phyloP scores from a whole-genome alignment of 257 asterid species.

The Henckelia pumila region DNA sequence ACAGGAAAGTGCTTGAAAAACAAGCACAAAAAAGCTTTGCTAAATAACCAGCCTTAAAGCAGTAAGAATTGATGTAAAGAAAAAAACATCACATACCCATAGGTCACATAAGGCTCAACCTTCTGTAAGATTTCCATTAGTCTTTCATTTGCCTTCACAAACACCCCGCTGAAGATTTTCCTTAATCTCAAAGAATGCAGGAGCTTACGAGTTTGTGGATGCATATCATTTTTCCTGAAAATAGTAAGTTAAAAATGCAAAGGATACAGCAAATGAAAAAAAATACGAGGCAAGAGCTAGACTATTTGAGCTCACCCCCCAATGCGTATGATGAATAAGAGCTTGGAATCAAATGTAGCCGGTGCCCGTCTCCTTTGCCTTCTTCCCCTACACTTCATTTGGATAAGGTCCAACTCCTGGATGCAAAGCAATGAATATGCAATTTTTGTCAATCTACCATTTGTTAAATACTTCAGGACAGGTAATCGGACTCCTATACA shows the following conservation, averaged over 20 bases:
- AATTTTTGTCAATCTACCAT: background rate
- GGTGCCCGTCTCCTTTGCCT: slow-evolving; percentile 43
- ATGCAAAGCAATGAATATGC: slow-evolving; percentile 4
- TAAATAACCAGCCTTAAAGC: background rate
- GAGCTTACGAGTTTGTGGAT: slow-evolving; percentile 60
- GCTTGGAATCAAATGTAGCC: slow-evolving; percentile 46
- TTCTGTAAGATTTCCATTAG: slow-evolving; percentile 57
- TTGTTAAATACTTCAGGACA: background rate
- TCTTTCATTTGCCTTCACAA: slow-evolving; percentile 62
- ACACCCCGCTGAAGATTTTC: slow-evolving; percentile 69
- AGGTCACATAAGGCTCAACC: slow-evolving; percentile 89
- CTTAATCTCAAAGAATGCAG: slow-evolving; percentile 71
- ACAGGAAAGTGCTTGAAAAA: background rate
- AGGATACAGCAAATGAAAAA: background rate
- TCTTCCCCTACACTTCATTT: slow-evolving; percentile 65
- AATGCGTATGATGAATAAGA: slow-evolving; percentile 73
- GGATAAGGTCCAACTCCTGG: slow-evolving; percentile 82
- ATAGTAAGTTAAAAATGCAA: background rate
- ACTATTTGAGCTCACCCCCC: slow-evolving; percentile 59
- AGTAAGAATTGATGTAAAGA: background rate
- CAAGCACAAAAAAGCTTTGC: too few species aligned
- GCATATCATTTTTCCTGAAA: slow-evolving; percentile 83
- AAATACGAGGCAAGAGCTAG: too few species aligned
- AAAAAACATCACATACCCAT: slow-evolving; percentile 60
- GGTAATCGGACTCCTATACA: background rate